Base-by-base conservation (phyloP, 768 basidiomycete species). In the Holtermanniella nyarrowii region DNA sequence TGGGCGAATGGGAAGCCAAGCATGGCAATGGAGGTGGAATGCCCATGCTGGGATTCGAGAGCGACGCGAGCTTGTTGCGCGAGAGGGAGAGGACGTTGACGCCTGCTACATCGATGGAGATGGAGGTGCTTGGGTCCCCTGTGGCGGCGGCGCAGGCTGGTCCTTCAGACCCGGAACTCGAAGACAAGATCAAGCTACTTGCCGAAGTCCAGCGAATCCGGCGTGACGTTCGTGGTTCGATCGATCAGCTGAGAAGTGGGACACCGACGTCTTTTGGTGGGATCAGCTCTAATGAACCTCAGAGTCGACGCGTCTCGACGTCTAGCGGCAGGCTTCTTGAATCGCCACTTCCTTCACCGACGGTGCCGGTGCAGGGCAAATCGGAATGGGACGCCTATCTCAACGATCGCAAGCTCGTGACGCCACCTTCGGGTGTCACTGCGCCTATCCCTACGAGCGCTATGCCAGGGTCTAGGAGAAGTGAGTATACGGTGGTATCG, bases 351-450 rank as follows among this genome's bases (percentile, higher is more conserved):
- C 26, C 47, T 21, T 26, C 43, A 48, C 18, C 43, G 43, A 3
- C 37, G 45, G 5, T n/a, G 47, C 16, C 48, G 12, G 3, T 31
- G 26, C 13, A 26, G 3, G 5, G 18, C 47, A 27, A 27, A 2
- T 58, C 58, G 5, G 82, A 85, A 57, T 95, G 89, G 89, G 85
- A 91, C 56, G 72, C 78, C 42, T 93, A 95, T 68, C 78, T 89
- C 45, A 81, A 81, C 42, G 86, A 91, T 46, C 80, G 89, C 50
- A 87, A 84, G 65, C 76, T 95, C 14, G 72, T 90, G 54, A 85
- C 86, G 61, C 87, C 88, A 41, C 86, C 87, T 10, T 78, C 82
- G 18, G 86, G 87, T 5, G 78, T 86, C 42, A 80, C 86, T 14
- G 76, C 81, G n/a, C 86, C 87, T 1, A 88, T 89, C 61, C 73